Evolutionary conservation across 1,139 yeast species (phyloP).

Genomic region (Taphrina betulina): DNA sequence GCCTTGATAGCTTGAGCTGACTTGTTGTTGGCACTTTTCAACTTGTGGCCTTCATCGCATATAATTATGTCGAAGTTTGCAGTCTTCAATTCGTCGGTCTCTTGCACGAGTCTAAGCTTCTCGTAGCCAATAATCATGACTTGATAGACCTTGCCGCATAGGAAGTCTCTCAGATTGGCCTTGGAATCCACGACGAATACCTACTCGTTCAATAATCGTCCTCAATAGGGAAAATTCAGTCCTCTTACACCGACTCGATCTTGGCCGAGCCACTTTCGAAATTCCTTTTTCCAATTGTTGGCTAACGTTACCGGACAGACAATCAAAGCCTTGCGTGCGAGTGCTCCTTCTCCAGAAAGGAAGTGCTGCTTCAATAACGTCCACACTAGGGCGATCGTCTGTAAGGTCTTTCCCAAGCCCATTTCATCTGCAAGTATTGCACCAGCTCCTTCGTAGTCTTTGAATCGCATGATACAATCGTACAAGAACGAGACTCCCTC

Average conservation of each 20-base stretch:
- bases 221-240: conserved; percentile 26
- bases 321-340: conserved; percentile 61
- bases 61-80: conserved; percentile 68
- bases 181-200: conserved; percentile 39
- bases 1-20: conserved; percentile 29
- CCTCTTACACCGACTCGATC: conserved; percentile 53
- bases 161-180: conserved; percentile 65
- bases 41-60: conserved; percentile 93
- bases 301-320: conserved; percentile 92
- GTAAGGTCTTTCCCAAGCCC: conserved; percentile 94
- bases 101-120: conserved; percentile 60
- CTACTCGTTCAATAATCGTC: background rate
- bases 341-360: conserved; percentile 46
- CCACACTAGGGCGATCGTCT: conserved; percentile 81
- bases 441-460: conserved; percentile 57
- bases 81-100: conserved; percentile 49
- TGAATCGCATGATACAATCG: conserved; percentile 73
- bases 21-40: conserved; percentile 49
- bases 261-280: conserved; percentile 81
- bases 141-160: conserved; percentile 70
- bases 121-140: conserved; percentile 87
- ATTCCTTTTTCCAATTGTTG: conserved; percentile 84
- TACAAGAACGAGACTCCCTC: conserved; percentile 81
- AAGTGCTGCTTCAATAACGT: conserved; percentile 76
- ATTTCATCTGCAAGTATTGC: conserved; percentile 92